Conservation (phyloP, 345 rosid genomes). For the Brassica carinata region DNA sequence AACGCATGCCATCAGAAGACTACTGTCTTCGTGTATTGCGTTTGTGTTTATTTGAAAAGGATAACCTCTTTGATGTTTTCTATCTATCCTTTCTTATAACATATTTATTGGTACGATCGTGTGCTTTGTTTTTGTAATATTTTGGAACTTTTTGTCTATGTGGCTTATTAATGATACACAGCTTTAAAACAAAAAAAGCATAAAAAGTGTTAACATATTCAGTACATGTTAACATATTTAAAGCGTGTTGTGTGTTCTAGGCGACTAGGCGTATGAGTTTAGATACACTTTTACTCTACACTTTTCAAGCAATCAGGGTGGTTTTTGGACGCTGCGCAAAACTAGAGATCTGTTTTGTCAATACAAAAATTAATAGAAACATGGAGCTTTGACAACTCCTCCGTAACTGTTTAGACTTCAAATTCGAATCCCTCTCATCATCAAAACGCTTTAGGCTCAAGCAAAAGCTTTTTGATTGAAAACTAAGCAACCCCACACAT, state of each 20-base stretch:
- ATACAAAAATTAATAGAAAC: neutral
- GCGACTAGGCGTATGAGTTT: too few relatives aligned
- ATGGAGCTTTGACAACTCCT: neutral
- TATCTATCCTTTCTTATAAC: neutral
- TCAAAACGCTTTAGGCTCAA: constrained; percentile 16
- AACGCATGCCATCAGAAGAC: neutral
- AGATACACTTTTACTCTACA: too few relatives aligned
- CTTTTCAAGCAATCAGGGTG: too few relatives aligned
- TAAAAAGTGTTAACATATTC: too few relatives aligned
- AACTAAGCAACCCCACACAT: constrained; percentile 15
- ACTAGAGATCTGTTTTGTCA: neutral
- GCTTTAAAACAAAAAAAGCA: too few relatives aligned
- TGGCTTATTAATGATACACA: too few relatives aligned
- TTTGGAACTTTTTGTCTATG: too few relatives aligned
- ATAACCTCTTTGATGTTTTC: neutral
- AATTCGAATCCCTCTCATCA: constrained; percentile 19
- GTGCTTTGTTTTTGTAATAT: too few relatives aligned
- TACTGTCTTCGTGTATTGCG: neutral
- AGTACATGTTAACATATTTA: too few relatives aligned
- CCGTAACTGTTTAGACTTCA: constrained; percentile 5
- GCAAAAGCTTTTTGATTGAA: constrained; percentile 19
- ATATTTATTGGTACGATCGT: too few relatives aligned
- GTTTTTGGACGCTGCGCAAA: too few relatives aligned
- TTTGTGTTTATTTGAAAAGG: neutral
- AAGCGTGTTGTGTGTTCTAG: too few relatives aligned